Percentiles rank a stretch among this genome's conserved stretches.
Conservation (phyloP, 805 yeast genomes). For the Kuraishia capsulata region DNA sequence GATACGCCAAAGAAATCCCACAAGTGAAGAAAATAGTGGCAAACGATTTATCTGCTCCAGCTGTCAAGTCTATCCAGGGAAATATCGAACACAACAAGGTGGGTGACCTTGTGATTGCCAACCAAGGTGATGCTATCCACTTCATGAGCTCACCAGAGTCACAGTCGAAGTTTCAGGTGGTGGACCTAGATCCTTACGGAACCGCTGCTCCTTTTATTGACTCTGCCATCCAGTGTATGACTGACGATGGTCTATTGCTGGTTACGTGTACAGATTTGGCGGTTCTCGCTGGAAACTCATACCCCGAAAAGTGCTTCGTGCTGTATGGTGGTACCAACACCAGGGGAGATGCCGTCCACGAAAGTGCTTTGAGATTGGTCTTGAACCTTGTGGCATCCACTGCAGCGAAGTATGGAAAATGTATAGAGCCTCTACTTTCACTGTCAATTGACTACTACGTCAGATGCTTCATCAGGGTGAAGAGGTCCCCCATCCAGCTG, state of each 20-base stretch:
- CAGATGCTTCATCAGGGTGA: slow-evolving; percentile 72
- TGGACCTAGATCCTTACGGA: slow-evolving; percentile 96
- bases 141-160: slow-evolving; percentile 50
- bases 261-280: slow-evolving; percentile 97
- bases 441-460: slow-evolving; percentile 90
- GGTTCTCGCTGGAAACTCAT: slow-evolving; percentile 90
- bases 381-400: slow-evolving; percentile 64
- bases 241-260: slow-evolving; percentile 74
- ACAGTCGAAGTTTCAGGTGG: slow-evolving; percentile 58
- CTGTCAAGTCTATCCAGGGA: slow-evolving; percentile 70
- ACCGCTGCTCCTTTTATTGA: slow-evolving; percentile 95
- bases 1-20: slow-evolving; percentile 91
- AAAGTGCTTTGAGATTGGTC: slow-evolving; percentile 83
- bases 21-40: slow-evolving; percentile 68
- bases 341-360: slow-evolving; percentile 84
- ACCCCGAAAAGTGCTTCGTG: slow-evolving; percentile 95
- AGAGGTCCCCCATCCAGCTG: slow-evolving; percentile 71
- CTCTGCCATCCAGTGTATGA: slow-evolving; percentile 77
- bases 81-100: slow-evolving; percentile 65
- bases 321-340: slow-evolving; percentile 88
- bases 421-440: slow-evolving; percentile 79
- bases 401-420: slow-evolving; percentile 84
- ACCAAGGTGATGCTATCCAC: slow-evolving; percentile 86
- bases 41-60: slow-evolving; percentile 79
- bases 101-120: slow-evolving; percentile 45